Evolutionary conservation across 2,329 filamentous ascomycete genomes (phyloP).

Genomic region (Aureobasidium mangrovei): DNA sequence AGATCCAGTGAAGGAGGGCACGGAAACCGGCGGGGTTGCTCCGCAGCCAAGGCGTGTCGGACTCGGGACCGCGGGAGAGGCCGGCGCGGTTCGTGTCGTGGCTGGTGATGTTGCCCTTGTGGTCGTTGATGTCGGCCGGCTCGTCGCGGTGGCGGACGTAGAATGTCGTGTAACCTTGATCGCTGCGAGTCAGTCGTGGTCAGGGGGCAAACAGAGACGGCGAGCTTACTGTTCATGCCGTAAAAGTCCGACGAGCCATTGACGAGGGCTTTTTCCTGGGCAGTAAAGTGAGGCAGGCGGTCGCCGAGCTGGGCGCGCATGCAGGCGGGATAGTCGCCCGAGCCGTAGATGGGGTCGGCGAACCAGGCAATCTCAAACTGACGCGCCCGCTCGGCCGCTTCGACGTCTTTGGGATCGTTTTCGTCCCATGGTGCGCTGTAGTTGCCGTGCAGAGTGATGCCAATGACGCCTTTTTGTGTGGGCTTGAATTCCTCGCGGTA

Average conservation of each 20-base stretch:
- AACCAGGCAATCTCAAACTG: constrained; percentile 34
- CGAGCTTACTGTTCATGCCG: constrained; percentile 47
- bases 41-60: constrained; percentile 72
- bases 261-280: constrained; percentile 25
- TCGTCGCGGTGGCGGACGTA: neutral
- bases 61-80: constrained; percentile 58
- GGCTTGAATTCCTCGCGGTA: constrained; percentile 32
- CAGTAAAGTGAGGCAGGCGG: constrained; percentile 27
- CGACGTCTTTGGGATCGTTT: constrained; percentile 23
- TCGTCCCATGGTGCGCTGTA: constrained; percentile 30
- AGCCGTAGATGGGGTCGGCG: constrained; percentile 26
- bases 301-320: constrained; percentile 29
- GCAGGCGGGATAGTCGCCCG: constrained; percentile 33
- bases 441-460: constrained; percentile 31
- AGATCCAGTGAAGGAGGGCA: constrained; percentile 67
- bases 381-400: constrained; percentile 25
- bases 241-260: constrained; percentile 27
- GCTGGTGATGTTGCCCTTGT: constrained; percentile 20
- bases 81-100: constrained; percentile 41
- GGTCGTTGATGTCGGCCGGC: neutral
- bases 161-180: neutral
- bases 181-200: too few relatives aligned
- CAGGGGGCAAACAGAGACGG: constrained; percentile 24
- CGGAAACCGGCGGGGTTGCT: constrained; percentile 70
- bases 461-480: constrained; percentile 22